Conservation (phyloP, 2,329 filamentous ascomycete genomes). For the Nothopassalora personata region DNA sequence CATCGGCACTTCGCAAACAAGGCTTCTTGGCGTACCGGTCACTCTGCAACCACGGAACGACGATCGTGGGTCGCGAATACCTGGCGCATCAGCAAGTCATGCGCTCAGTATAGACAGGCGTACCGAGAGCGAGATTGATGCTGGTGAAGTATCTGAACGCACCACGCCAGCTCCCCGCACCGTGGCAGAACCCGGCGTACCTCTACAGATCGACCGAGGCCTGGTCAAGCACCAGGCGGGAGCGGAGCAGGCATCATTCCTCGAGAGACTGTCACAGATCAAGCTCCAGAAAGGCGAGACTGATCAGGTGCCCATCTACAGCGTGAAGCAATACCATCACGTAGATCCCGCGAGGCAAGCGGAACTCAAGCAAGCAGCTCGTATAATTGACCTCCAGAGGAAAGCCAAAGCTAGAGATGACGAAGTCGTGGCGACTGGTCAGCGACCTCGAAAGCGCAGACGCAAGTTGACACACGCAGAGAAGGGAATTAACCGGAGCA, state of each 20-base stretch:
- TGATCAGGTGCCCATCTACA: conserved; percentile 29
- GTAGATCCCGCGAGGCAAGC: conserved; percentile 18
- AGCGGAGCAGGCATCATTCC: conserved; percentile 34
- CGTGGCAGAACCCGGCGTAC: conserved; percentile 7
- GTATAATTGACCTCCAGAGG: conserved; percentile 10
- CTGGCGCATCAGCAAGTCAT: neutral
- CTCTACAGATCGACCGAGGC: conserved; percentile 21
- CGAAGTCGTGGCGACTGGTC: conserved; percentile 1
- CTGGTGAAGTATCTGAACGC: neutral
- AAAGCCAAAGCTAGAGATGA: conserved; percentile 4
- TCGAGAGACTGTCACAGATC: conserved; percentile 37
- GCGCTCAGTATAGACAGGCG: neutral
- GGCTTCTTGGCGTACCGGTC: conserved; percentile 63
- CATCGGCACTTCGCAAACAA: conserved; percentile 63
- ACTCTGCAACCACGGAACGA: conserved; percentile 42
- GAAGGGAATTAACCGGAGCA: neutral
- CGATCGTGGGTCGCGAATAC: neutral
- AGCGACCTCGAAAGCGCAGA: conserved; percentile 9
- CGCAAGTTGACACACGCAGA: conserved; percentile 12
- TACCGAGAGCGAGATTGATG: neutral
- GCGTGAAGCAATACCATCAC: conserved; percentile 15
- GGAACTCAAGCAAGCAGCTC: conserved; percentile 14
- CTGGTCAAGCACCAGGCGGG: conserved; percentile 15
- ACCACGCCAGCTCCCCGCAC: conserved; percentile 1
- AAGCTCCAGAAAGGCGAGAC: conserved; percentile 40